Conservation (phyloP, 768 basidiomycete genomes). For the Cytidiella melzeri region DNA sequence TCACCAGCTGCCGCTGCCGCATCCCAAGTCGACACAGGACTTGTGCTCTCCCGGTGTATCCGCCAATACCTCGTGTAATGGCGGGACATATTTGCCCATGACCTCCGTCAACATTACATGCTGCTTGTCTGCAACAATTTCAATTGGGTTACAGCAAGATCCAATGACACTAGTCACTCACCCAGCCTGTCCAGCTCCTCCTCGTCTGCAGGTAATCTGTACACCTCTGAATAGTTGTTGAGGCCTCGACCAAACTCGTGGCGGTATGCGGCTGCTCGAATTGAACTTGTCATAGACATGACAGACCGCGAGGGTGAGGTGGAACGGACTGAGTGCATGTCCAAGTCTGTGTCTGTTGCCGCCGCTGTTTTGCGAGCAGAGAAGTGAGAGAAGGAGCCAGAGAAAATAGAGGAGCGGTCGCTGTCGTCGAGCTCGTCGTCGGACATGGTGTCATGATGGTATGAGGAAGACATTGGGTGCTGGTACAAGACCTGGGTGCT, state of each 20-base stretch:
- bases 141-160: background rate
- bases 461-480: background rate
- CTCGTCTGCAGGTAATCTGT: slow-evolving; percentile 72
- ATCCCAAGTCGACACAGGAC: slow-evolving; percentile 67
- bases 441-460: background rate
- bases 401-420: background rate
- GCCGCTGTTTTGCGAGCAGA: background rate
- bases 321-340: slow-evolving; percentile 42
- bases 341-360: background rate
- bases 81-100: slow-evolving; percentile 63
- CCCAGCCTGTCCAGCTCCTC: slow-evolving; percentile 69
- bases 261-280: slow-evolving; percentile 52
- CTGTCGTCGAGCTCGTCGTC: background rate
- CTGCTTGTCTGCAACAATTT: slow-evolving; percentile 48
- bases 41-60: slow-evolving; percentile 54
- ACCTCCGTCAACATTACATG: slow-evolving; percentile 57
- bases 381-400: background rate
- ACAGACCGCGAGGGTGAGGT: slow-evolving; percentile 64
- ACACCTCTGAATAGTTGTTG: slow-evolving; percentile 77
- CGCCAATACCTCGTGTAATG: slow-evolving; percentile 51
- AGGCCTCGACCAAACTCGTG: slow-evolving; percentile 64
- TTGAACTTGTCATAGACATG: slow-evolving; percentile 58
- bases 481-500: no score
- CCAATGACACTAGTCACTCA: slow-evolving; percentile 29
- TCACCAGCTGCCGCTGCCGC: slow-evolving; percentile 75